These are phyloP conservation scores for Arabis alpina DNA, from an alignment of 345 rosid species.

Conservation along the genomic window DNA sequence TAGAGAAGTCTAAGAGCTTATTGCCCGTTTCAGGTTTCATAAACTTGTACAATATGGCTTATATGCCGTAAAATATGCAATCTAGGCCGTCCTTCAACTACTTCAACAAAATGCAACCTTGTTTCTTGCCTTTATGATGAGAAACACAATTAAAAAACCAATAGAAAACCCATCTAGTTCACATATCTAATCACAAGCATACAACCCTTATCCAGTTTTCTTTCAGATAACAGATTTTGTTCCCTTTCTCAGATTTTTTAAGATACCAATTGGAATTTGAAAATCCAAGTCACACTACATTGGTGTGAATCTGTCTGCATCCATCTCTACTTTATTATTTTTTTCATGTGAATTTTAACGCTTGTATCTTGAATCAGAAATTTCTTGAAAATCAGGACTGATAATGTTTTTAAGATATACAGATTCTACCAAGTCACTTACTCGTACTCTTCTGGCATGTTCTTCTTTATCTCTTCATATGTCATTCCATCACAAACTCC, in stretches of 20 bases:
- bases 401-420: background rate
- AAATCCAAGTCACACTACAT: too few relatives aligned
- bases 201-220: conserved; percentile 7
- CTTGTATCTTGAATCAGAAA: background rate
- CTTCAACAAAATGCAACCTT: background rate
- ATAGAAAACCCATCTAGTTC: background rate
- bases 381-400: background rate
- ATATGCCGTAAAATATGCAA: background rate
- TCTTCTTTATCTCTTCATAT: conserved; percentile 88
- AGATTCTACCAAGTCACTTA: conserved; percentile 47
- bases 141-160: background rate
- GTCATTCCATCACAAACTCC: conserved; percentile 99
- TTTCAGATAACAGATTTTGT: background rate
- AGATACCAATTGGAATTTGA: background rate
- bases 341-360: background rate
- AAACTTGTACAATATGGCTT: conserved; percentile 6
- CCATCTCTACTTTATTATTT: too few relatives aligned
- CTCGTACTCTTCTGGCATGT: conserved; percentile 99
- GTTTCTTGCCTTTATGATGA: conserved; percentile 25
- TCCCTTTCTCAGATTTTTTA: background rate
- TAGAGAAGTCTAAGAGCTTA: conserved; percentile 19
- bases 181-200: background rate
- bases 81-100: background rate
- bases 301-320: background rate
- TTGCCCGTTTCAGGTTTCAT: conserved; percentile 5